Evolutionary conservation across 306 rosid genomes (phyloP).

Genomic region (Dryas drummondii): DNA sequence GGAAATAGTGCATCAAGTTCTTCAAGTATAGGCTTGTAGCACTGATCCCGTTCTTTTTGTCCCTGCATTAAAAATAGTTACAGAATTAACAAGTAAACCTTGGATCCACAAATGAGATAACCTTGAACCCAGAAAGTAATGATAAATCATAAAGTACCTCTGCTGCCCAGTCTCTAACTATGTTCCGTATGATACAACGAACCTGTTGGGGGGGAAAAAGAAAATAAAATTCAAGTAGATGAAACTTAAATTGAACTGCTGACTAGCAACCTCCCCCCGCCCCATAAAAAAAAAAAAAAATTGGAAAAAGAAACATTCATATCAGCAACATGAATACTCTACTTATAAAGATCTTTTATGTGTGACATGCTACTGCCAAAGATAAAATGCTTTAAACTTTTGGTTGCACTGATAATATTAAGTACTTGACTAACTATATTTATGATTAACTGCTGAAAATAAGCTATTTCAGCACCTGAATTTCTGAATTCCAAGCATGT

Average conservation of each 20-base stretch:
- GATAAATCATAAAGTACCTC: slow-evolving; percentile 55
- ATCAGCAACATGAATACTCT: too few relatives aligned
- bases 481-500: too few relatives aligned
- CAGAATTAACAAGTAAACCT: slow-evolving; percentile 9
- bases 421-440: too few relatives aligned
- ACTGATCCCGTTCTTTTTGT: slow-evolving; percentile 88
- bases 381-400: too few relatives aligned
- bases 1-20: slow-evolving; percentile 76
- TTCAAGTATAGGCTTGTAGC: slow-evolving; percentile 91
- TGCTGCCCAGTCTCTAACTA: slow-evolving; percentile 94
- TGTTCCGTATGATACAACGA: slow-evolving; percentile 80
- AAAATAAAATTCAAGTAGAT: slow-evolving; percentile 2
- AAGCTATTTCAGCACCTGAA: too few relatives aligned
- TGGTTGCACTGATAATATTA: too few relatives aligned
- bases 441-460: too few relatives aligned
- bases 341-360: too few relatives aligned
- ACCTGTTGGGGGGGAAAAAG: slow-evolving; percentile 49
- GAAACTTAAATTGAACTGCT: background rate
- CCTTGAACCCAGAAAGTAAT: slow-evolving; percentile 2
- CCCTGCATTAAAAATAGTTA: slow-evolving; percentile 54
- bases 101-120: slow-evolving; percentile 11
- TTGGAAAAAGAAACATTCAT: background rate
- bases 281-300: background rate
- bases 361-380: too few relatives aligned
- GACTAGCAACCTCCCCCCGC: too few relatives aligned